Percentiles rank a stretch among this genome's conserved stretches.
phyloP scores from a whole-genome alignment of 2,329 filamentous ascomycete genomes.

The Paecilomyces dactylethromorphus region DNA sequence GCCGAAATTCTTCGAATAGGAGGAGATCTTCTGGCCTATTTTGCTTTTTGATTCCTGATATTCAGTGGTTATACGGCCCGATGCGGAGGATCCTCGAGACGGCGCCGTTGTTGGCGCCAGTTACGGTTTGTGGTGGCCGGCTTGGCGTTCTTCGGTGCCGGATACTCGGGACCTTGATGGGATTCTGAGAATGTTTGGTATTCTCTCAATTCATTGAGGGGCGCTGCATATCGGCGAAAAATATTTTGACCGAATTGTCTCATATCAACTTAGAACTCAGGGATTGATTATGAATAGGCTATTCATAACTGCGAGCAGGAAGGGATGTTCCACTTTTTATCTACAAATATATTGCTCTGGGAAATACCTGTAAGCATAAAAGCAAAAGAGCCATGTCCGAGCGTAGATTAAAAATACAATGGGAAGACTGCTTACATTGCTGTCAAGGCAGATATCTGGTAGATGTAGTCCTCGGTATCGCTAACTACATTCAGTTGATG shows the following conservation, averaged over 20 bases:
- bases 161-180: no score
- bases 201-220: no score
- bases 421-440: constrained; percentile 20
- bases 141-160: no score
- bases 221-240: no score
- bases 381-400: constrained; percentile 28
- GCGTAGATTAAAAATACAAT: constrained; percentile 21
- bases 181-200: no score
- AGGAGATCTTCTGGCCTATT: background rate
- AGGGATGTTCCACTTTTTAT: background rate
- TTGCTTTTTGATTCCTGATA: background rate
- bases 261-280: no score
- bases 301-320: no score
- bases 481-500: constrained; percentile 20
- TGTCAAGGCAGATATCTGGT: constrained; percentile 15
- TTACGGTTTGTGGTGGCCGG: background rate
- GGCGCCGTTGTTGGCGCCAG: background rate
- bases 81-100: background rate
- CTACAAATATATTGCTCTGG: constrained; percentile 22
- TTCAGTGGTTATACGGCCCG: background rate
- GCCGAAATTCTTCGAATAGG: background rate
- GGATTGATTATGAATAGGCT: no score
- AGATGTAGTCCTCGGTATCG: constrained; percentile 7
- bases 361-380: constrained; percentile 35
- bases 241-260: no score